A percentile compares a stretch with the other conserved stretches of the same genome.
phyloP scores from a whole-genome alignment of 192 early-diverging fungal genomes.

The Cladochytrium replicatum region DNA sequence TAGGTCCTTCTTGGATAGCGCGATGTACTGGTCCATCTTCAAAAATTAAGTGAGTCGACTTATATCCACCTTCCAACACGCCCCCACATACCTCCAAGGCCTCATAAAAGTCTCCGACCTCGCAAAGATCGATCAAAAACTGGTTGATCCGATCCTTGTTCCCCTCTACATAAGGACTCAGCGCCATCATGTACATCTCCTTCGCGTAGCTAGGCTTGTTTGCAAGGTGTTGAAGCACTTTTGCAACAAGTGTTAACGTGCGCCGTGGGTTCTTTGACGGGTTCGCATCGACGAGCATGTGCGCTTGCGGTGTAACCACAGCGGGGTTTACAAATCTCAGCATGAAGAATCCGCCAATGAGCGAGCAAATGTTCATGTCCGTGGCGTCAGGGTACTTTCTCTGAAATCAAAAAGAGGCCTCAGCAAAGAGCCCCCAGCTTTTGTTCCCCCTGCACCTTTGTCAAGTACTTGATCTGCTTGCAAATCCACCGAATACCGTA shows the following conservation, averaged over 20 bases:
- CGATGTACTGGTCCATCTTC: slow-evolving; percentile 94
- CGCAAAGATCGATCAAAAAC: slow-evolving; percentile 87
- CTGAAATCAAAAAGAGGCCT: slow-evolving; percentile 14
- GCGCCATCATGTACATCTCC: slow-evolving; percentile 81
- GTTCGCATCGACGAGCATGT: slow-evolving; percentile 79
- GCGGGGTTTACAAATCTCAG: slow-evolving; percentile 96
- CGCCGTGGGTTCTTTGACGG: slow-evolving; percentile 72
- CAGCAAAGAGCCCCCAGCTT: too few relatives aligned
- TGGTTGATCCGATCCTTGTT: slow-evolving; percentile 76
- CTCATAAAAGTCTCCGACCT: slow-evolving; percentile 92
- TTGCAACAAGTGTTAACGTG: slow-evolving; percentile 87
- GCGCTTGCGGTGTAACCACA: slow-evolving; percentile 90
- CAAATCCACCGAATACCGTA: slow-evolving; percentile 98
- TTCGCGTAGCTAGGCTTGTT: slow-evolving; percentile 89
- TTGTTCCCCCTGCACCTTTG: slow-evolving; percentile 38
- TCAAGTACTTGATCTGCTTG: slow-evolving; percentile 89
- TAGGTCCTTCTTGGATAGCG: slow-evolving; percentile 85
- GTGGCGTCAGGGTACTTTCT: slow-evolving; percentile 84
- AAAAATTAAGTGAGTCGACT: background rate
- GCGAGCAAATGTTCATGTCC: slow-evolving; percentile 79
- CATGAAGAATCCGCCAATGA: slow-evolving; percentile 97
- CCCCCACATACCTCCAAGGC: slow-evolving; percentile 54
- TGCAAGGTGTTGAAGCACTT: slow-evolving; percentile 89
- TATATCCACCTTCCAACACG: background rate
- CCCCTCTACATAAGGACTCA: slow-evolving; percentile 82